Percentiles rank a stretch among this genome's conserved stretches.
Evolutionary conservation across 306 rosid genomes (phyloP).

Genomic region (Pyrus betulifolia): DNA sequence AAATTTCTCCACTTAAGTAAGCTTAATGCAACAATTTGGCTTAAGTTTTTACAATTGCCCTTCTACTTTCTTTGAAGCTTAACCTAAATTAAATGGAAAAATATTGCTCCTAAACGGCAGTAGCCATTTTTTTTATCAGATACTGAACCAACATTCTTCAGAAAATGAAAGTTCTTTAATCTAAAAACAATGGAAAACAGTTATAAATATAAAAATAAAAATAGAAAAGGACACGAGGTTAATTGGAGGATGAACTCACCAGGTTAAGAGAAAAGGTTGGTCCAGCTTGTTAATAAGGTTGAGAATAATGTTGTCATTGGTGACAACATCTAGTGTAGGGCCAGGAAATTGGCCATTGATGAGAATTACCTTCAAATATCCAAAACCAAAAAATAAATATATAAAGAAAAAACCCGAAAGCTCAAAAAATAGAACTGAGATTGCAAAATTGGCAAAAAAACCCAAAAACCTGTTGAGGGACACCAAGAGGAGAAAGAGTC

Average conservation of each 20-base stretch:
- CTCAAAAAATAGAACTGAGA: constrained; percentile 20
- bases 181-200: not conserved
- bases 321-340: constrained; percentile 81
- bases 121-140: not conserved
- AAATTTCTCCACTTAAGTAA: not conserved
- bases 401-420: not conserved
- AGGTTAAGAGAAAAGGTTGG: constrained; percentile 74
- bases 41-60: not conserved
- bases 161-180: not conserved
- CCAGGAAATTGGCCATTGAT: constrained; percentile 95
- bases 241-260: constrained; percentile 36
- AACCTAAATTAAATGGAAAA: not conserved
- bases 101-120: not conserved
- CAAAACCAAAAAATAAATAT: not conserved
- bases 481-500: constrained; percentile 66
- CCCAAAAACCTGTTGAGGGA: constrained; percentile 72
- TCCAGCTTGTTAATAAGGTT: constrained; percentile 89
- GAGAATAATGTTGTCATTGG: constrained; percentile 81
- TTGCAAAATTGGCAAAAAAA: constrained; percentile 4
- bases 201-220: not conserved
- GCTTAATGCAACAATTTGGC: not conserved
- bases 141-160: not conserved
- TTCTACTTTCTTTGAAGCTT: not conserved
- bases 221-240: not conserved
- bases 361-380: constrained; percentile 62